Evolutionary conservation across 176 grass and related monocot genomes (phyloP), one percentile per base, ranked within the genome.

Genomic region (Oropetium thomaeum): DNA sequence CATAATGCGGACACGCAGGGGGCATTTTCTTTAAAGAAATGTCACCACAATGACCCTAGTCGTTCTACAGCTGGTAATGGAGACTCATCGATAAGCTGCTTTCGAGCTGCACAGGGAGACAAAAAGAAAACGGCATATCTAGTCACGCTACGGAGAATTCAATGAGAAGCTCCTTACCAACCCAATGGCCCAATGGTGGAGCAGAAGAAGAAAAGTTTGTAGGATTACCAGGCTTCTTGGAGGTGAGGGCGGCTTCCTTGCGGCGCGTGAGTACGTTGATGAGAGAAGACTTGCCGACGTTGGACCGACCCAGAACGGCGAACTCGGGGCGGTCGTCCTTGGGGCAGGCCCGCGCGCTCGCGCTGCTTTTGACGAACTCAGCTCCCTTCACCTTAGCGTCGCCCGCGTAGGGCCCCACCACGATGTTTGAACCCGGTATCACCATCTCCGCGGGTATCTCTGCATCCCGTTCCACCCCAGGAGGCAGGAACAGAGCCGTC

Each of bases 221-320:
- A 40, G 42, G 10, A 19, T 81, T 49, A 98, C 96, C 96, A 71
- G 91, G 91, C 67, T 98, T 98, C 65, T 98, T 98, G 59, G 91
- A 98, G 71, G 96, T 95, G 69, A 92, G 89, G 19, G 91, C 91
- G 8, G 87, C 89, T 49, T 92, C 96, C 84, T 94, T 98, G 84
- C 92, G 90, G 7, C 96, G 81, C 7, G 83, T 90, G 62, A 98
- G 89, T 1, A 82, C 39, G 83, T 95, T 95, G 73, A 95, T 92
- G 66, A 98, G 96, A 11, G 96, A 98, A 1, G 96, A 98, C 69
- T 98, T 98, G 65, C 96, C 89, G 23, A 98, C 91, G 83, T 98
- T 98, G 41, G 91, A 94, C 39, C 91, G 79, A 1, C 91, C 96
- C 7, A 98, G 82, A 27, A 95, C 79, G 22, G 91, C 96, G 60